A percentile compares a stretch with the other conserved stretches of the same genome.
Evolutionary conservation across 352 stramenopile genomes (phyloP).

Genomic region (Pythium scleroteichum): DNA sequence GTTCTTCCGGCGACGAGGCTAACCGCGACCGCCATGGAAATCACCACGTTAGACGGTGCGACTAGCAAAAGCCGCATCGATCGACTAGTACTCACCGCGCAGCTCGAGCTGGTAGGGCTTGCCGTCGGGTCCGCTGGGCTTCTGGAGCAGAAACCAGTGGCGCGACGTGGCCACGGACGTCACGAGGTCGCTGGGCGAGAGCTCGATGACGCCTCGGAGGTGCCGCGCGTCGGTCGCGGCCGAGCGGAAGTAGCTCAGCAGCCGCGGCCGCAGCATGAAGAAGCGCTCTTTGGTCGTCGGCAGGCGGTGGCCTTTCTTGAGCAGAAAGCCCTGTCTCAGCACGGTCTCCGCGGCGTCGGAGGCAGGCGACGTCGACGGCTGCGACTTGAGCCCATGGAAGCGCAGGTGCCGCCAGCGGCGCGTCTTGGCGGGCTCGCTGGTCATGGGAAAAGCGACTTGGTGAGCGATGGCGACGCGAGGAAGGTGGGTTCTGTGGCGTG

Average conservation of each 20-base stretch:
- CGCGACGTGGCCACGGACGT: constrained; percentile 39
- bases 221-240: constrained; percentile 5
- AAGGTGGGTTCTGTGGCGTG: constrained; percentile 10
- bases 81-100: constrained; percentile 40
- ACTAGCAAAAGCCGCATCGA: neutral
- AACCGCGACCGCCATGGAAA: neutral
- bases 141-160: constrained; percentile 64
- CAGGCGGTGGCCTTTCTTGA: constrained; percentile 34
- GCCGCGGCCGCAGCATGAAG: constrained; percentile 24
- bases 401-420: constrained; percentile 28
- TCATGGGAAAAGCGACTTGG: too few relatives aligned
- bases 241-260: constrained; percentile 31
- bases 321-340: constrained; percentile 25
- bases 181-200: constrained; percentile 36
- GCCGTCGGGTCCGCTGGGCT: constrained; percentile 42
- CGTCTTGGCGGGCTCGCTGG: constrained; percentile 6
- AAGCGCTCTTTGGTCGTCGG: constrained; percentile 33
- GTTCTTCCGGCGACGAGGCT: constrained; percentile 48
- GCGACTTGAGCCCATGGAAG: constrained; percentile 15
- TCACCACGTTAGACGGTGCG: too few relatives aligned
- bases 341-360: neutral
- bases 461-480: too few relatives aligned
- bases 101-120: constrained; percentile 73
- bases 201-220: constrained; percentile 39
- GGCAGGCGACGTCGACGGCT: neutral